phyloP scores from a whole-genome alignment of 2,329 filamentous ascomycete species.

The Fusarium abutilonis region DNA sequence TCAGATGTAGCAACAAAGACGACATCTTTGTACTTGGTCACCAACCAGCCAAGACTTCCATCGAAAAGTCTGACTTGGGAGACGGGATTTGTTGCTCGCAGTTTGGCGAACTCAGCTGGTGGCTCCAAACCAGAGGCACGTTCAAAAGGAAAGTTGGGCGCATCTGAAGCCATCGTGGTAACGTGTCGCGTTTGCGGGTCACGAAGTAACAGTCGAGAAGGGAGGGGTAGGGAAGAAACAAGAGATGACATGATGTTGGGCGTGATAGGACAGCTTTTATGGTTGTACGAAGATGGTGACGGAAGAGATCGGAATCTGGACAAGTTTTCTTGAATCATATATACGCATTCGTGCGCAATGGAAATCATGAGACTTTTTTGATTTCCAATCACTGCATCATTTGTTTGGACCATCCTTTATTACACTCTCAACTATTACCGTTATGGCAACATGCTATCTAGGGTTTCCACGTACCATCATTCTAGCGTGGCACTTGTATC shows the following conservation, averaged over 20 bases:
- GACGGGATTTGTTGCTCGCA: slow-evolving; percentile 56
- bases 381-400: slow-evolving; percentile 19
- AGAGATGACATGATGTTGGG: background rate
- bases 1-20: slow-evolving; percentile 56
- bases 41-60: slow-evolving; percentile 58
- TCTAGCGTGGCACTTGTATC: background rate
- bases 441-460: background rate
- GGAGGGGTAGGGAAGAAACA: background rate
- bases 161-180: slow-evolving; percentile 5
- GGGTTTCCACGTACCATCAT: background rate
- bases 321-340: background rate
- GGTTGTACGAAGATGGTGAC: background rate
- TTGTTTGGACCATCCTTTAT: background rate
- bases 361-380: slow-evolving; percentile 15
- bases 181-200: background rate
- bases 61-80: slow-evolving; percentile 59
- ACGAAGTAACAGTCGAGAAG: background rate
- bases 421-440: background rate
- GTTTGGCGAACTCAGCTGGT: slow-evolving; percentile 55
- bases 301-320: background rate
- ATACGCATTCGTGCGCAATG: background rate
- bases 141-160: slow-evolving; percentile 34
- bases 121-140: slow-evolving; percentile 48
- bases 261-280: background rate
- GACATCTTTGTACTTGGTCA: slow-evolving; percentile 60